phyloP scores from a whole-genome alignment of 2,329 filamentous ascomycete species.

The Botrytis porri region DNA sequence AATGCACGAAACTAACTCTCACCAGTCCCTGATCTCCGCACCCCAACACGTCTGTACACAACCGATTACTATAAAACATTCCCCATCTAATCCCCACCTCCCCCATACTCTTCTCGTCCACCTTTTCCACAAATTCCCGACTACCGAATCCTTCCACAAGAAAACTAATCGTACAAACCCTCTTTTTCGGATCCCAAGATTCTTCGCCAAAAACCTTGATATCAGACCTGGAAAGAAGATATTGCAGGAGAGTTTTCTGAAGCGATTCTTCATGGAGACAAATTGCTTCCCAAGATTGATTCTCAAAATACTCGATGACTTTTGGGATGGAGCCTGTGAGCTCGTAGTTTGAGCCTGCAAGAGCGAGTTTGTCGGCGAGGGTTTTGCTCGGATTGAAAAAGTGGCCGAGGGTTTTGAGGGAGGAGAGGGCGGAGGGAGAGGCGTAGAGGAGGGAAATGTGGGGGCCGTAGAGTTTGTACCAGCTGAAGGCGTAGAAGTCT shows the following conservation, averaged over 20 bases:
- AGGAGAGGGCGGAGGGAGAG: constrained; percentile 52
- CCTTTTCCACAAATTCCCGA: constrained; percentile 56
- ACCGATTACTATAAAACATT: constrained; percentile 64
- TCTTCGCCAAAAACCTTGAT: constrained; percentile 59
- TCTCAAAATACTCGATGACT: constrained; percentile 59
- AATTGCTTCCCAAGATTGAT: constrained; percentile 50
- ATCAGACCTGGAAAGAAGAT: constrained; percentile 51
- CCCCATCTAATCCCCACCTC: constrained; percentile 65
- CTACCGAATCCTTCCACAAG: constrained; percentile 55
- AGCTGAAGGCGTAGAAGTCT: constrained; percentile 76
- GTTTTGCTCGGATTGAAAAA: constrained; percentile 63
- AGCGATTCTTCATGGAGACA: constrained; percentile 58
- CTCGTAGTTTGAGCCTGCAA: constrained; percentile 70
- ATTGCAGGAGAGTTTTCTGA: constrained; percentile 57
- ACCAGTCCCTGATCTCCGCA: constrained; percentile 61
- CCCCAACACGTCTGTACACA: constrained; percentile 57
- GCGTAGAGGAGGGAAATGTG: constrained; percentile 71
- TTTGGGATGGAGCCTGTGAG: constrained; percentile 59
- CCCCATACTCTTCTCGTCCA: constrained; percentile 53
- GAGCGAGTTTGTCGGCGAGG: constrained; percentile 64
- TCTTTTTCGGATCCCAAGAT: constrained; percentile 44
- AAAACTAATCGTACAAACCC: constrained; percentile 68
- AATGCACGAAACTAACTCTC: constrained; percentile 70
- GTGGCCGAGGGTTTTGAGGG: constrained; percentile 58
- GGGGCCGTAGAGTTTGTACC: constrained; percentile 82